A percentile compares a stretch with the other conserved stretches of the same genome.
Evolutionary conservation across 257 asterid species (phyloP).

Genomic region (Rhazya stricta): DNA sequence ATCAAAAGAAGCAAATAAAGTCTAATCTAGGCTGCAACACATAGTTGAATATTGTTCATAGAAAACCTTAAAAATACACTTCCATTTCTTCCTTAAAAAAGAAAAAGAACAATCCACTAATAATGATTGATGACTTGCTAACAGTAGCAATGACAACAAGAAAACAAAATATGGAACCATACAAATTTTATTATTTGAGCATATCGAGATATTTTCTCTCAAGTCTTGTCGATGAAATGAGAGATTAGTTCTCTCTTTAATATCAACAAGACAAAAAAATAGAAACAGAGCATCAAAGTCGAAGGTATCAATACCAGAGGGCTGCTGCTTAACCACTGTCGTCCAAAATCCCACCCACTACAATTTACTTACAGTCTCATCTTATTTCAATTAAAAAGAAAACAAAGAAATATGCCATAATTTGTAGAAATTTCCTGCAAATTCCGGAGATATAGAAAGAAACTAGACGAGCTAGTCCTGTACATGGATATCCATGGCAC

Average conservation of each 20-base stretch:
- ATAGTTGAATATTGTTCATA: background rate
- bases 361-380: background rate
- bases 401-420: conserved; percentile 11
- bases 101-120: background rate
- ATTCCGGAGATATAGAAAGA: conserved; percentile 26
- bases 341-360: background rate
- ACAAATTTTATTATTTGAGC: too few species aligned
- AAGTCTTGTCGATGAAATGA: background rate
- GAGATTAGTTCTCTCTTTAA: background rate
- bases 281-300: background rate
- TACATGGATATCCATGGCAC: conserved; percentile 10
- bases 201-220: too few species aligned
- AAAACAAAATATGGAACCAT: background rate
- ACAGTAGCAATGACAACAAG: background rate
- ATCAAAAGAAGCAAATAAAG: background rate
- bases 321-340: background rate
- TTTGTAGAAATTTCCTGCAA: conserved; percentile 14
- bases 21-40: background rate
- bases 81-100: background rate
- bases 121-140: background rate
- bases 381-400: conserved; percentile 5
- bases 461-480: conserved; percentile 25
- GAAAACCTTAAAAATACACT: background rate
- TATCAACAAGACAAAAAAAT: background rate
- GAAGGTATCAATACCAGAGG: background rate